These are phyloP conservation scores for Solanum verrucosum DNA, from an alignment of 257 asterid genomes.

Conservation along the genomic window DNA sequence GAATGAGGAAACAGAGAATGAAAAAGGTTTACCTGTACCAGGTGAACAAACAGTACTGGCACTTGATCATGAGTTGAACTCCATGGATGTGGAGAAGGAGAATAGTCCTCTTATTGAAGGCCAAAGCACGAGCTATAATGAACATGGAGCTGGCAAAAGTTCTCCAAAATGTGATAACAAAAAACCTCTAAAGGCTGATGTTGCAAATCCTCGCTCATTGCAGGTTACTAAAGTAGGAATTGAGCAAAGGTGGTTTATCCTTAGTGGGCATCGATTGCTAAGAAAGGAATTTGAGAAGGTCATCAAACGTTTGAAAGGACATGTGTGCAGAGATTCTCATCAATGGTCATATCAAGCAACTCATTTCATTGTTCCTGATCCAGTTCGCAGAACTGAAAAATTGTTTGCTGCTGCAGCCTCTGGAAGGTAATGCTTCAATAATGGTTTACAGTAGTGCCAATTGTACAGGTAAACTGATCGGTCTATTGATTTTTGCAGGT, in stretches of 20 bases:
- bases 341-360: slow-evolving; percentile 87
- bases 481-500: slow-evolving; percentile 42
- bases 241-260: slow-evolving; percentile 57
- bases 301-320: slow-evolving; percentile 58
- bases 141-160: slow-evolving; percentile 7
- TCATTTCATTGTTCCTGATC: slow-evolving; percentile 63
- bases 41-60: background rate
- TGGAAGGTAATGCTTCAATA: slow-evolving; percentile 56
- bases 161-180: slow-evolving; percentile 2
- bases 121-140: slow-evolving; percentile 7
- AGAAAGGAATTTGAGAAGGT: slow-evolving; percentile 82
- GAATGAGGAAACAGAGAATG: slow-evolving; percentile 1
- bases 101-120: slow-evolving; percentile 2
- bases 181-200: slow-evolving; percentile 10
- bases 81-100: slow-evolving; percentile 41
- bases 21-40: background rate
- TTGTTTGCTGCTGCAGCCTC: slow-evolving; percentile 95
- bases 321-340: slow-evolving; percentile 81
- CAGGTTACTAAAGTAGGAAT: slow-evolving; percentile 6
- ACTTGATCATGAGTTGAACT: slow-evolving; percentile 15
- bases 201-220: background rate
- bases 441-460: background rate
- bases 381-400: slow-evolving; percentile 80
- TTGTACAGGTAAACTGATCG: background rate
- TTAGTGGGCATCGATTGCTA: slow-evolving; percentile 77